These are phyloP conservation scores for Blastomyces emzantsi DNA, from an alignment of 2,329 filamentous ascomycete genomes.

Conservation along the genomic window DNA sequence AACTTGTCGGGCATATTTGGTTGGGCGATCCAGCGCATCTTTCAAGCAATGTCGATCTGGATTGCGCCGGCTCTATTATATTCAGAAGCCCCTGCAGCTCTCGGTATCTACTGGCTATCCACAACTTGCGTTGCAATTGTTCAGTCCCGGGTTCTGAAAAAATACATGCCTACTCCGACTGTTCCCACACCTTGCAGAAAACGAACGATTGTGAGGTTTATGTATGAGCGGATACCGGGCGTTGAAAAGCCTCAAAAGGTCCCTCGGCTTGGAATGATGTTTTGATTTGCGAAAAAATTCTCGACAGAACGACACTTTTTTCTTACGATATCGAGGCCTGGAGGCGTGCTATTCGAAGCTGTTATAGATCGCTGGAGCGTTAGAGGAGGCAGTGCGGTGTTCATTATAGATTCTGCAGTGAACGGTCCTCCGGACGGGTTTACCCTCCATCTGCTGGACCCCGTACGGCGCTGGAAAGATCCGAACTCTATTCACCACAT, in stretches of 20 bases:
- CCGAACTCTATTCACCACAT: not conserved
- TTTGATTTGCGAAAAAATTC: not conserved
- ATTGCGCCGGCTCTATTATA: conserved; percentile 30
- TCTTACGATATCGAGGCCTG: not conserved
- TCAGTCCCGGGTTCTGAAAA: conserved; percentile 34
- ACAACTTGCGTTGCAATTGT: conserved; percentile 36
- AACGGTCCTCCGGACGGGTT: not conserved
- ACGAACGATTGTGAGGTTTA: not conserved
- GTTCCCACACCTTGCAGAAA: conserved; percentile 24
- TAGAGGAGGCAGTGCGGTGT: not conserved
- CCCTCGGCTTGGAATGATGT: not conserved
- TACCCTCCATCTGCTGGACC: not conserved
- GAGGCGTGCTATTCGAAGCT: not conserved
- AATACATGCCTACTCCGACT: conserved; percentile 30
- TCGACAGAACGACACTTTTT: not conserved
- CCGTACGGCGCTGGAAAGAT: not conserved
- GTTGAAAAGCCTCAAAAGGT: not conserved
- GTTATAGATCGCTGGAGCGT: not conserved
- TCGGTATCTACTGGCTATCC: conserved; percentile 45
- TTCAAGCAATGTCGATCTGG: conserved; percentile 34
- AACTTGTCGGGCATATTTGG: not conserved
- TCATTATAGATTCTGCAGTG: not conserved
- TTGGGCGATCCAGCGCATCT: conserved; percentile 4
- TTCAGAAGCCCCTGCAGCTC: conserved; percentile 34
- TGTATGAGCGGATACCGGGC: not conserved